These are phyloP conservation scores for Tilletia walkeri DNA, from an alignment of 1,284 basidiomycete genomes.

Conservation along the genomic window DNA sequence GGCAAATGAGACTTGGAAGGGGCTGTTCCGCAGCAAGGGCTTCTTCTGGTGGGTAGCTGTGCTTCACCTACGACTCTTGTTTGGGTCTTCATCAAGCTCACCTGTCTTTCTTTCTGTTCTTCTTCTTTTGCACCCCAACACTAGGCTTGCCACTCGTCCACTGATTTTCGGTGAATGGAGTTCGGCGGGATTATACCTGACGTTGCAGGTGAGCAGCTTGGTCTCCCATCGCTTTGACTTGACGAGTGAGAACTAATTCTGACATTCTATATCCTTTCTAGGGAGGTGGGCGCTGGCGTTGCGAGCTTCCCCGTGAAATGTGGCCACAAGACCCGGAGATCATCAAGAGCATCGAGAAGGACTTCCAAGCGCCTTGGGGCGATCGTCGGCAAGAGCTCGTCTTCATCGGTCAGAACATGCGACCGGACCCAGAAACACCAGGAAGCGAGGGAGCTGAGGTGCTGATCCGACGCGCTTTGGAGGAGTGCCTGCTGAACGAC, in stretches of 20 bases:
- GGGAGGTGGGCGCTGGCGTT: constrained; percentile 58
- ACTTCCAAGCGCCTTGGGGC: constrained; percentile 59
- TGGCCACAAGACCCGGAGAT: constrained; percentile 58
- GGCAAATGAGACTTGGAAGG: constrained; percentile 54
- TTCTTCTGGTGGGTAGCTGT: constrained; percentile 58
- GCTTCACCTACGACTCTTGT: constrained; percentile 39
- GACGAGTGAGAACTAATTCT: too few species aligned
- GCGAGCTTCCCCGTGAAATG: constrained; percentile 52
- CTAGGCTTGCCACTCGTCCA: constrained; percentile 41
- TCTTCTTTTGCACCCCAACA: neutral
- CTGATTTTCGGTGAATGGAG: constrained; percentile 58
- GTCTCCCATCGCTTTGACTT: too few species aligned
- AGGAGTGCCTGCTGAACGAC: constrained; percentile 56
- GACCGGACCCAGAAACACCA: constrained; percentile 10
- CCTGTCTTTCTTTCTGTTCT: neutral
- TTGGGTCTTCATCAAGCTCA: neutral
- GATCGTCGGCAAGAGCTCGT: constrained; percentile 59
- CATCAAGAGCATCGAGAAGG: constrained; percentile 56
- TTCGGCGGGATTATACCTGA: constrained; percentile 59
- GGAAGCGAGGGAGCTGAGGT: constrained; percentile 42
- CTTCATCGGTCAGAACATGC: constrained; percentile 56
- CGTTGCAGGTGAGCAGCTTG: too few species aligned
- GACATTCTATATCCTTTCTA: constrained; percentile 34
- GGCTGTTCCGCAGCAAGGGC: constrained; percentile 58
- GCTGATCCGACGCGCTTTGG: constrained; percentile 54